Base-by-base conservation (phyloP, 805 yeast genomes). In the Metschnikowia cubensis region DNA sequence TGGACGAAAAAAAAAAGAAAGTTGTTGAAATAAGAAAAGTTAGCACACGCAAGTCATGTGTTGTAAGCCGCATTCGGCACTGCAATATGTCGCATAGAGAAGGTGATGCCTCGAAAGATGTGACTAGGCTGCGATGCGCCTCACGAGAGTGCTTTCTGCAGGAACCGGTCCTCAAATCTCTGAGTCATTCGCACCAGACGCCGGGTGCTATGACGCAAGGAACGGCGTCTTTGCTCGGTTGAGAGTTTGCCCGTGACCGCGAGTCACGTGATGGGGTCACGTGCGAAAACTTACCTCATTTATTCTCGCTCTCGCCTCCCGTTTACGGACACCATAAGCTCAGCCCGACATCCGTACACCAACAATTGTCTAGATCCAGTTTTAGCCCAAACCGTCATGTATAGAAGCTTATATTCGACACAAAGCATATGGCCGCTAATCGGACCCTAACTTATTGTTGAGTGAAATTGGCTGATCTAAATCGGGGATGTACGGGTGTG, bases 161-260 rank as follows among this genome's bases (percentile, higher is more conserved):
- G 45, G 45, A 42, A 5, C 2, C 2, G 33, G 17, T 40, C 39
- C 39, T 17, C 42, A 15, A 3, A 14, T 43, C 7, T 11, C 22
- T 43, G 46, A 43, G 34, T 43, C 46, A 43, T 43, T 15, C 46
- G 46, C 46, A 18, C 40, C 33, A 42, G 40, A 35, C 40, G 46
- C 46, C 46, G 46, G 40, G 31, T 22, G 20, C 18, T 13, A n/a
- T 7, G 32, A 35, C 22, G 46, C 39, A 22, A 14, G 46, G 46
- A 43, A 18, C 46, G 46, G 46, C 46, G 20, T 21, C 15, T 18
- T 25, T 15, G 6, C 22, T 10, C 21, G 5, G 22, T 15, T 14
- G 11, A 18, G 17, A 2, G 14, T 6, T 15, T 13, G 33, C 46
- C 25, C 39, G 40, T 35, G 46, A 22, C 33, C 7, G 1, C 4